Evolutionary conservation across 768 basidiomycete genomes (phyloP), one percentile per base, ranked within the genome.

Genomic region (Rhodosporidiobolus sp.): DNA sequence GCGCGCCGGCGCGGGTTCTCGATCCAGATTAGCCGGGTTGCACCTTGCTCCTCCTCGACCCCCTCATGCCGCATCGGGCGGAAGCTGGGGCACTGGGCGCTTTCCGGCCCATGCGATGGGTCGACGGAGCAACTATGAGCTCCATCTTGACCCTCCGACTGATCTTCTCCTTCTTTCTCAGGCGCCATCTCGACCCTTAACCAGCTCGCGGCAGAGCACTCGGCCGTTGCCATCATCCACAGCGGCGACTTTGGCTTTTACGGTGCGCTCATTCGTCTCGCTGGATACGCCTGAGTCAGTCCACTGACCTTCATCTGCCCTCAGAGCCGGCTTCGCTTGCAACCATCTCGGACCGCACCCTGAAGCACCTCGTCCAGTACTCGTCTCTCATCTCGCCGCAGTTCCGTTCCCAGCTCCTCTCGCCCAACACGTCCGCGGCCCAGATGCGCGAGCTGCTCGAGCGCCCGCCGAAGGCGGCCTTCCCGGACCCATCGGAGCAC

Each of bases 201-300:
- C 81, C 87, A 91, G 81, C 87, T 96, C 65, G 94, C 94, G 26
- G 84, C 88, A 57, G 92, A 96, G 77, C 88, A 87, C 68, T 89
- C 90, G 79, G 96, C 94, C 32, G 87, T 89, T 69, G 95, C 94
- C 26, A 89, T 97, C 80, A 91, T 99, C 70, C 95, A 98, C 80
- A 95, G 94, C 0, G 96, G 96, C 64, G 96, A 99, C 84, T 98
- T 98, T 87, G 96, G 96, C 70, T 96, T 99, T 83, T 96, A 95
- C 81, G 92, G 91, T 89, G 76, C 73, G 85, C 81, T 34, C 22
- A 19, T 4, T 0, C 43, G 19, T 22, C 16, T 7, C 6, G 30
- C 3, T 34, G 2, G 10, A n/a, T 26, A 7, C 34, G 17, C 8
- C 1, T 9, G 14, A 3, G 34, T 10, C 4, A 20, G 28, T 9